Conservation (phyloP, 2,329 filamentous ascomycete species). For the Pseudogymnoascus sp. region DNA sequence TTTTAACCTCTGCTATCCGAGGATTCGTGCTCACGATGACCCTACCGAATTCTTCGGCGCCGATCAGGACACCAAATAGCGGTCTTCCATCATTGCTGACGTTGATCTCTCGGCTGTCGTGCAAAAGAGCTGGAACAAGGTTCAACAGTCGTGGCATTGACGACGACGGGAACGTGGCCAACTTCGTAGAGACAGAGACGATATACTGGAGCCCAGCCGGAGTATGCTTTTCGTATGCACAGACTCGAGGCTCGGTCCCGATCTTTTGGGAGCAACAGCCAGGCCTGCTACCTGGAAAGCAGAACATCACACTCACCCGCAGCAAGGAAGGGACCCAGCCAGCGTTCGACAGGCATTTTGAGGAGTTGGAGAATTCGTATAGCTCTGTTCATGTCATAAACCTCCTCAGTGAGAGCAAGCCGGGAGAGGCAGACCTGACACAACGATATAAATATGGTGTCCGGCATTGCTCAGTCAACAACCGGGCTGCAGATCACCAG, state of each 20-base stretch:
- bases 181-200: conserved; percentile 97
- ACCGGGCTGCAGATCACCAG: conserved; percentile 53
- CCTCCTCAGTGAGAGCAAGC: conserved; percentile 81
- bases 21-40: conserved; percentile 85
- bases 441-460: conserved; percentile 72
- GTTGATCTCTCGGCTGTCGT: conserved; percentile 85
- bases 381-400: conserved; percentile 90
- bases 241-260: conserved; percentile 86
- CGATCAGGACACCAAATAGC: conserved; percentile 54
- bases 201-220: conserved; percentile 74
- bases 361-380: conserved; percentile 75
- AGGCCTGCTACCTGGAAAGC: conserved; percentile 80
- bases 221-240: conserved; percentile 83
- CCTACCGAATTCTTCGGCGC: conserved; percentile 67
- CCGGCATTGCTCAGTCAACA: conserved; percentile 61
- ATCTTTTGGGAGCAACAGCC: conserved; percentile 95
- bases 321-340: conserved; percentile 87
- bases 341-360: conserved; percentile 92
- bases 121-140: conserved; percentile 79
- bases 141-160: conserved; percentile 98
- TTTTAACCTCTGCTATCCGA: conserved; percentile 87
- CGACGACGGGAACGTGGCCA: conserved; percentile 93
- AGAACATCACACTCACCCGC: conserved; percentile 86
- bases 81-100: conserved; percentile 78
- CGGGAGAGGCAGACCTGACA: conserved; percentile 76